phyloP scores from a whole-genome alignment of 2,329 filamentous ascomycete genomes.

The Cadophora luteo-olivacea region DNA sequence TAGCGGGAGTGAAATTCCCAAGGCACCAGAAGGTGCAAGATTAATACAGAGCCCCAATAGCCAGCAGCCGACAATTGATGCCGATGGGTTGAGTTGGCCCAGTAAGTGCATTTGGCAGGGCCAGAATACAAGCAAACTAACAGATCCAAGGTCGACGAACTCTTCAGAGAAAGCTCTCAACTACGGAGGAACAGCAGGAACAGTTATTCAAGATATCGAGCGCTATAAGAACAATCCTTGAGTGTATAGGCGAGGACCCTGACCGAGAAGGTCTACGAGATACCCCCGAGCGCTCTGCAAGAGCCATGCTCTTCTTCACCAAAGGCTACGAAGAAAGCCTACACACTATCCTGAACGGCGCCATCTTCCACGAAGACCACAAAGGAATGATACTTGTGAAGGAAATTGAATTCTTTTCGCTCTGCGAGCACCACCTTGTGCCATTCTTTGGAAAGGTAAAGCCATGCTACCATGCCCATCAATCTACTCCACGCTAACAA shows the following conservation, averaged over 20 bases:
- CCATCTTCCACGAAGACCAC: slow-evolving; percentile 92
- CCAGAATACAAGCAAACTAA: slow-evolving; percentile 23
- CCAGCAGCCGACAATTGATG: slow-evolving; percentile 23
- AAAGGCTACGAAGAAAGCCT: slow-evolving; percentile 95
- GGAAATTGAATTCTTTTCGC: slow-evolving; percentile 90
- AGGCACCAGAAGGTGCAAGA: slow-evolving; percentile 19
- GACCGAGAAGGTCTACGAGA: slow-evolving; percentile 66
- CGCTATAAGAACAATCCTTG: slow-evolving; percentile 67
- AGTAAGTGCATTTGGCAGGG: slow-evolving; percentile 27
- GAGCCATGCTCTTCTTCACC: slow-evolving; percentile 92
- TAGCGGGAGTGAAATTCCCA: slow-evolving; percentile 15
- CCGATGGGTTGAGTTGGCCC: slow-evolving; percentile 30
- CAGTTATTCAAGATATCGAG: slow-evolving; percentile 62
- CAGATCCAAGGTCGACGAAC: slow-evolving; percentile 61
- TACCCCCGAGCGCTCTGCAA: slow-evolving; percentile 84
- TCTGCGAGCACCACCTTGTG: slow-evolving; percentile 96
- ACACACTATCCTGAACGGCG: slow-evolving; percentile 84
- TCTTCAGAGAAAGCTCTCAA: slow-evolving; percentile 62
- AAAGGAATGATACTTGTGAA: slow-evolving; percentile 96
- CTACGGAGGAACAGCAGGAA: slow-evolving; percentile 52
- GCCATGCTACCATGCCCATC: too few species aligned
- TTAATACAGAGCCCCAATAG: slow-evolving; percentile 20
- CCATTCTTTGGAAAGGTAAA: slow-evolving; percentile 89
- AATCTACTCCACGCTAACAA: too few species aligned
- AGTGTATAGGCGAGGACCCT: slow-evolving; percentile 70